Evolutionary conservation across 306 rosid genomes (phyloP), one percentile per base, ranked within the genome.

Genomic region (Echinosophora koreensis): DNA sequence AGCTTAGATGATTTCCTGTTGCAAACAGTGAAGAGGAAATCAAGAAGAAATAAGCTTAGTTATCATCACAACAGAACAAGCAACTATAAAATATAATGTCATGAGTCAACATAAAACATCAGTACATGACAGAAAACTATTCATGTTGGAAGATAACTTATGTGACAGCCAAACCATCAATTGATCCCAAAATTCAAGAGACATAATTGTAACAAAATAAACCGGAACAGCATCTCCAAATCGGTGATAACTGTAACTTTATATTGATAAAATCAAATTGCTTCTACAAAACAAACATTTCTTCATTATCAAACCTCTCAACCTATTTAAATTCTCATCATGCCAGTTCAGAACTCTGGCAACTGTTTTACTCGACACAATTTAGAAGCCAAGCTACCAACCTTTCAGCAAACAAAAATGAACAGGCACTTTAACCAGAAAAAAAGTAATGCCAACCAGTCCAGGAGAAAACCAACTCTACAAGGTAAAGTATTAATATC

Each of bases 1-100:
- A 54, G 77, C 89, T 91, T 64, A 85, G 69, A 81, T 82, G 82
- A 84, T 78, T 86, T 76, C 90, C 94, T 67, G 90, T 93, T 83
- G 89, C 78, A 77, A 52, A 78, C 8, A 80, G 38, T 17, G 11
- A 14, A 54, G 49, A 28, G 1, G 32, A 10, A 22, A 58, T 28
- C 4, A 56, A 55, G 56, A 66, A 4, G 6, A 13, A 61, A 15
- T 3, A 28, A 17, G 6, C 44, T 22, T 60, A 7, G 4, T 76
- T 38, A 55, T 46, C 38, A 69, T 14, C 42, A 47, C 9, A 44
- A 13, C n/a, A 60, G 30, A 27, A 67, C 50, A 61, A 27, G 50
- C 5, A 37, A 63, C 13, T 11, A 42, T 15, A 37, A 67, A 66
- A 42, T 7, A 22, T 50, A 54, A 55, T 16, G n/a, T 41, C 49